These are phyloP conservation scores for Nannizziopsis arthrosporioides DNA, from an alignment of 2,329 filamentous ascomycete genomes.

Conservation along the genomic window DNA sequence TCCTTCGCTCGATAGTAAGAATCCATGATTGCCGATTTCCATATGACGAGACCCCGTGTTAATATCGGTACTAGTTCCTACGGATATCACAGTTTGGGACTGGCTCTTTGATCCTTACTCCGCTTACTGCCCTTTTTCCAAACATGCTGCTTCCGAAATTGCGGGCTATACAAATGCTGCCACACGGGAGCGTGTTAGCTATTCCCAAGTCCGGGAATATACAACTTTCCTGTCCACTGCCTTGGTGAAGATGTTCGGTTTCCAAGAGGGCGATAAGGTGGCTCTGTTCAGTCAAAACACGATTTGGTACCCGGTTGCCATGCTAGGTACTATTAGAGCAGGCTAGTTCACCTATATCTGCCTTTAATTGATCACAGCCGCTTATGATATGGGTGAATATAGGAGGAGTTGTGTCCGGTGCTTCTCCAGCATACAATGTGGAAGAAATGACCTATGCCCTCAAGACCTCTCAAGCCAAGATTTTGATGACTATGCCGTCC, in stretches of 20 bases:
- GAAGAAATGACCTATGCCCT: conserved; percentile 59
- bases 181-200: conserved; percentile 49
- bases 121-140: conserved; percentile 39
- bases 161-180: conserved; percentile 47
- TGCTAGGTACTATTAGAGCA: conserved; percentile 45
- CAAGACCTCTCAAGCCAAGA: conserved; percentile 45
- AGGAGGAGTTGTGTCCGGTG: conserved; percentile 47
- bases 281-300: conserved; percentile 53
- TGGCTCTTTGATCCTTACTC: conserved; percentile 44
- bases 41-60: neutral
- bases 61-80: conserved; percentile 35
- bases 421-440: conserved; percentile 53
- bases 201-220: conserved; percentile 45
- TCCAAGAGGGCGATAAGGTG: conserved; percentile 46
- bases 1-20: conserved; percentile 10
- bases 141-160: conserved; percentile 31
- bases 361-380: neutral
- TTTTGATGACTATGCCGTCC: conserved; percentile 46
- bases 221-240: conserved; percentile 51
- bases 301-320: conserved; percentile 55
- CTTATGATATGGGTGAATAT: neutral
- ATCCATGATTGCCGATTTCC: neutral
- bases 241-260: conserved; percentile 44
- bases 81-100: conserved; percentile 47
- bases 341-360: conserved; percentile 21